Base-by-base conservation (phyloP, 78 protist species). In the Andalucia godoyi region DNA sequence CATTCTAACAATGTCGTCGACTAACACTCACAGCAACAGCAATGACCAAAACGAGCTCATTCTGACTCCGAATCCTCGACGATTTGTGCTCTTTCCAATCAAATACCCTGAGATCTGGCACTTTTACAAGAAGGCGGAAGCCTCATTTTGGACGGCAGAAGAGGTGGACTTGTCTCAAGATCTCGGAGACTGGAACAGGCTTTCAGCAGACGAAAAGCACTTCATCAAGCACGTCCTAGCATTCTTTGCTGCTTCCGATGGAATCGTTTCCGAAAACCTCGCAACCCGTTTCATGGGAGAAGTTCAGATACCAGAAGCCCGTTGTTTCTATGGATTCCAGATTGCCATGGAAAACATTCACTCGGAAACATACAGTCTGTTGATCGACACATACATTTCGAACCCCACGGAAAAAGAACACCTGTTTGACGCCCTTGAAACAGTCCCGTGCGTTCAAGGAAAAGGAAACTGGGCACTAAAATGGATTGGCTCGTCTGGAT, bases 241-340 rank as follows among this genome's bases (percentile, higher is more conserved):
- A 18, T 94, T 94, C 86, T 94, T 94, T 41, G 96, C 98, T 4
- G 95, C 96, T 18, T 47, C 78, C 30, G 99, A 95, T 52, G 97
- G 99, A 63, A 95, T 95, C 42, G 99, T 95, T 27, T 63, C 77
- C 66, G 99, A 95, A 86, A 95, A 95, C 66, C 83, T 93, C 32
- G 90, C 95, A 27, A 59, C 58, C 51, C 66, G 83, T 39, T 95
- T 95, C 87, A 65, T 57, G 74, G 23, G 36, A 13, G 99, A 95
- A 37, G 90, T 95, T 7, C 95, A 92, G 76, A 51, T 91, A 27
- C 92, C 99, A 4, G 99, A 95, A 77, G 99, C 95, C 5, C 81
- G 99, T 32, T 87, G 92, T 60, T 95, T 95, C 90, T 95, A 95
- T 75, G 97, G 96, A 18, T 92, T 92, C 71, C 99, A 95, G 81